Conservation (phyloP, 352 stramenopile genomes). For the Achlya hypogyna region DNA sequence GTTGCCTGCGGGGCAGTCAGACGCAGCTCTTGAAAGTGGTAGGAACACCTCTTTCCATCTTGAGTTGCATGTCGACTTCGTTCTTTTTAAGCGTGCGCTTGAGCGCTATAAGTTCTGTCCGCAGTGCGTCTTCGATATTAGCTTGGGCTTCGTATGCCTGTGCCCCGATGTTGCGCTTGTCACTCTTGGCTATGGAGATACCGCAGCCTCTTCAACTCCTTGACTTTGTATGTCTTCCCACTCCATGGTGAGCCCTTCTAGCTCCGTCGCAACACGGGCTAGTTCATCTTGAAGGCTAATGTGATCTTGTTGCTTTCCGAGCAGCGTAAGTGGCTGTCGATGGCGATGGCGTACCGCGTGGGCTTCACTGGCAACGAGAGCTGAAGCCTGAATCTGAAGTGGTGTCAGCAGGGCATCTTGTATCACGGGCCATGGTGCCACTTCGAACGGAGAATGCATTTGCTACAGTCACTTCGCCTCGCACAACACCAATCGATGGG, state of each 20-base stretch:
- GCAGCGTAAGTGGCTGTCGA: not conserved
- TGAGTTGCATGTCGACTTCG: not conserved
- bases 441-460: constrained; percentile 3
- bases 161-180: no score
- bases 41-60: not conserved
- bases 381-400: not conserved
- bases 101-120: not conserved
- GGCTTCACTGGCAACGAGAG: not conserved
- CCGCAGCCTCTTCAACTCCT: constrained; percentile 5
- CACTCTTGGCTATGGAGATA: no score
- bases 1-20: not conserved
- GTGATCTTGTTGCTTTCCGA: not conserved
- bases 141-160: not conserved
- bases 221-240: not conserved
- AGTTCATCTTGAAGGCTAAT: not conserved
- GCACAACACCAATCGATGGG: not conserved
- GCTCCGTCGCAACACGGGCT: not conserved
- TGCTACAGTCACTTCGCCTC: not conserved
- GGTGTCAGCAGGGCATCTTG: not conserved
- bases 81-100: constrained; percentile 1
- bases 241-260: not conserved
- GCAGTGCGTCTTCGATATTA: not conserved
- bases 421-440: not conserved
- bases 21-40: not conserved
- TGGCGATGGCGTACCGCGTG: not conserved